Evolutionary conservation across 352 stramenopile species (phyloP), one percentile per base, ranked within the genome.

Genomic region (Phytophthora hibernalis): DNA sequence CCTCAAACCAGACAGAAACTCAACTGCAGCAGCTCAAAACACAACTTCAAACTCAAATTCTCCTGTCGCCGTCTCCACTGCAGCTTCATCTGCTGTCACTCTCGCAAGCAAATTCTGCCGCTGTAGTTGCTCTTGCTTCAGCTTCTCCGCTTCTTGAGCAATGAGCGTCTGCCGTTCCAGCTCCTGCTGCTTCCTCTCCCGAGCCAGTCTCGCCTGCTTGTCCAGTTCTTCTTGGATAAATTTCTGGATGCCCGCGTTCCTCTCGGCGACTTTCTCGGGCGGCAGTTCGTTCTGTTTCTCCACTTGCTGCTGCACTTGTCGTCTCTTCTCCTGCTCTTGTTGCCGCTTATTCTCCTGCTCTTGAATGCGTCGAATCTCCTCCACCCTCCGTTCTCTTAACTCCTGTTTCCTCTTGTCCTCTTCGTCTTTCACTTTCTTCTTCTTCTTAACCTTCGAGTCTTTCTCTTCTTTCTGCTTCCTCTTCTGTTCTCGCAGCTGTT

Each of bases 201-300:
- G 54, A 5, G 65, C 58, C 20, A 68, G 40, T 37, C 13, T 22
- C 5, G 65, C 65, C 37, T 72, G 65, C 5, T 68, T 72, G 30
- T 68, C 44, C n/a, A 72, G 21, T 28, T 72, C 65, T 30, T 64
- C 58, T 37, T 72, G 65, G 49, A 72, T 72, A 18, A 72, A 63
- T 16, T 43, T 42, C 20, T 72, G 65, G 5, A 72, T 67, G 2
- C 63, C 51, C 1, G 58, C 65, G 28, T 72, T 72, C 33, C 65
- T 45, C 37, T 64, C 16, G 5, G 51, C 65, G 4, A 72, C 28
- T 37, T 53, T 45, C 30, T 68, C 65, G 4, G 58, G 51, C 5
- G 59, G 38, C 30, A 55, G 18, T 12, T 72, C 58, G 9, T 68
- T 24, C 30, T 45, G 43, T 20, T 63, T 22, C 20, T 58, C 35